phyloP scores from a whole-genome alignment of 495 filamentous ascomycete genomes.

The Penicillium samsonianum region DNA sequence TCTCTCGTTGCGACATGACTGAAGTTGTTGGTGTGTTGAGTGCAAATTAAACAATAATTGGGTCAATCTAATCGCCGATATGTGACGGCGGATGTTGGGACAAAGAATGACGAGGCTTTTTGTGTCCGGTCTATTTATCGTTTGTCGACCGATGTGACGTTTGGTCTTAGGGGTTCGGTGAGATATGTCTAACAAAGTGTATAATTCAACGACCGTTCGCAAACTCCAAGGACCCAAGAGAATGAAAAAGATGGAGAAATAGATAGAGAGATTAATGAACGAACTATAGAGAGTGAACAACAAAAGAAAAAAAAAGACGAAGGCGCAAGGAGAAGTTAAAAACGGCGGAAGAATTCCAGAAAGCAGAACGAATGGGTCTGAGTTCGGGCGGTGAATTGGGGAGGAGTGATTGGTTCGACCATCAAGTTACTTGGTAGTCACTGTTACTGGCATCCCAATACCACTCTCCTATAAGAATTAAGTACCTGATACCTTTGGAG shows the following conservation, averaged over 20 bases:
- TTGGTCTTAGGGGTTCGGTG: constrained; percentile 4
- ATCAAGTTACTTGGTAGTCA: neutral
- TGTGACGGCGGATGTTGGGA: neutral
- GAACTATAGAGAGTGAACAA: constrained; percentile 18
- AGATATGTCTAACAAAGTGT: constrained; percentile 7
- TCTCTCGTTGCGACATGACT: constrained; percentile 44
- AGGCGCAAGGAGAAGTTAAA: constrained; percentile 29
- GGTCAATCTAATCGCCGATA: neutral
- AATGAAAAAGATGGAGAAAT: constrained; percentile 10
- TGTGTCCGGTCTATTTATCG: neutral
- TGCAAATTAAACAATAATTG: constrained; percentile 3
- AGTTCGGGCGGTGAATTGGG: constrained; percentile 34
- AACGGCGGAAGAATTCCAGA: constrained; percentile 25
- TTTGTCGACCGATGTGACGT: neutral
- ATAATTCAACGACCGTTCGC: constrained; percentile 7
- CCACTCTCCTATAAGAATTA: neutral
- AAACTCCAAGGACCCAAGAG: constrained; percentile 16
- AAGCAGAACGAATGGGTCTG: constrained; percentile 21
- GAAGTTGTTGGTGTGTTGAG: constrained; percentile 3
- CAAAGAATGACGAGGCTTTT: constrained; percentile 4
- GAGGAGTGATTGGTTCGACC: constrained; percentile 20
- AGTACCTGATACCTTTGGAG: constrained; percentile 9
- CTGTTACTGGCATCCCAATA: neutral
- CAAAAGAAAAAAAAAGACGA: constrained; percentile 18
- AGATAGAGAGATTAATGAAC: constrained; percentile 18